Base-by-base conservation (phyloP, 179 eudicot species). In the Carnegiea gigantea region DNA sequence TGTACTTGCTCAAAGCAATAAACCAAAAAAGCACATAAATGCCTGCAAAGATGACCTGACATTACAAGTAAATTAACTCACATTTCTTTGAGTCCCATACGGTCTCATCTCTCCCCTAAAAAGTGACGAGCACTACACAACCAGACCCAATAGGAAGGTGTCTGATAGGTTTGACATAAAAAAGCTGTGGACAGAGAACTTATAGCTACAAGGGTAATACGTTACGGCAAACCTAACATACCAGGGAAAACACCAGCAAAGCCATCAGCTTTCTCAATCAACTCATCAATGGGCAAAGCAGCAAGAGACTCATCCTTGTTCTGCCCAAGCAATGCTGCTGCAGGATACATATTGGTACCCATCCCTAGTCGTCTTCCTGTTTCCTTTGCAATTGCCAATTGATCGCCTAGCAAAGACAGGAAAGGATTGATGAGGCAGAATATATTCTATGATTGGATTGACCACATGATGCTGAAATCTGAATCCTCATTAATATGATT, bases 221-320 rank as follows among this genome's bases (percentile, higher is more conserved):
- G 40, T 67, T 43, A 28, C 7, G 40, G 48, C 10, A 28, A 57
- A 62, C 36, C 23, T 44, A 74, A 67, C 78, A 62, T 90, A 94
- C 98, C 98, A 75, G 98, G 98, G 79, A 94, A 94, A 64, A 93
- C 98, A 26, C 98, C 97, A 73, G 98, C 97, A 83, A 94, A 94
- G 13, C 98, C 97, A 89, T 94, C 97, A 14, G 97, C 97, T 79
- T 94, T 92, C 85, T 94, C 97, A 38, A 94, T 94, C 65, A 94
- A 92, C 64, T 94, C 98, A 51, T 93, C 97, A 73, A 94, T 59
- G 13, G 95, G 98, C 65, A 94, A 85, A 76, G 94, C 86, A 86
- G 89, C 92, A 78, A 93, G 86, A 12, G 95, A 91, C 77, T 88
- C 92, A 62, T 94, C 98, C 86, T 94, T 92, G 82, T 85, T 85